A percentile compares a stretch with the other conserved stretches of the same genome.
Conservation (phyloP, 1,284 basidiomycete species). For the Thelephora terrestris region DNA sequence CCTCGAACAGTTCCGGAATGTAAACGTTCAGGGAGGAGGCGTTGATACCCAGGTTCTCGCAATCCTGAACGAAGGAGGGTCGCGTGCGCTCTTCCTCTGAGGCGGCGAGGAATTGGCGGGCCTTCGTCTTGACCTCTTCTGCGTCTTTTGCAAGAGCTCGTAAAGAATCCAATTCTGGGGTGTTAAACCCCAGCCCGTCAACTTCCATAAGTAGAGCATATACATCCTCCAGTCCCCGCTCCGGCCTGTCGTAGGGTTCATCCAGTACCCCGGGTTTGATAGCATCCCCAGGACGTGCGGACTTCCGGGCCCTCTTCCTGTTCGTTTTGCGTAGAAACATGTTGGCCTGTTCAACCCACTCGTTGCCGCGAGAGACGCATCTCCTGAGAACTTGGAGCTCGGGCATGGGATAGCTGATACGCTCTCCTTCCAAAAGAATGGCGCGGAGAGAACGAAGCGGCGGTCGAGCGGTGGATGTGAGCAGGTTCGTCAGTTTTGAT, state of each 20-base stretch:
- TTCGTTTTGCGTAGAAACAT: slow-evolving; percentile 63
- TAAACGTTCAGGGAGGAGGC: slow-evolving; percentile 71
- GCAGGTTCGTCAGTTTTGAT: slow-evolving; percentile 54
- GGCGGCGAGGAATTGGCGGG: slow-evolving; percentile 35
- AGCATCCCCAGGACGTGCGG: slow-evolving; percentile 13
- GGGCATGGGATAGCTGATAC: slow-evolving; percentile 64
- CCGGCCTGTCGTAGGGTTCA: slow-evolving; percentile 55
- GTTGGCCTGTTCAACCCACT: slow-evolving; percentile 77
- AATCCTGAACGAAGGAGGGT: slow-evolving; percentile 54
- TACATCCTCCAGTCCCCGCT: slow-evolving; percentile 58
- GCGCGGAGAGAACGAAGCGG: slow-evolving; percentile 67
- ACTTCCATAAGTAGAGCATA: slow-evolving; percentile 62
- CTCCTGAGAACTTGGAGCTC: slow-evolving; percentile 67
- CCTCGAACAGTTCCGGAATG: slow-evolving; percentile 61
- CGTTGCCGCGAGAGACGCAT: slow-evolving; percentile 72
- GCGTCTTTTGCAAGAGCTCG: slow-evolving; percentile 51
- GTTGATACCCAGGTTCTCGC: slow-evolving; percentile 57
- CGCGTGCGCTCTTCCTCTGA: slow-evolving; percentile 31
- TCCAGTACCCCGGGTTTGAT: slow-evolving; percentile 25
- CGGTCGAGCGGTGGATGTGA: slow-evolving; percentile 63
- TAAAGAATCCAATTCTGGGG: slow-evolving; percentile 57
- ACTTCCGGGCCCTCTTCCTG: slow-evolving; percentile 58
- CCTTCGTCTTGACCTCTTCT: slow-evolving; percentile 51
- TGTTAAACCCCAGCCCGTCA: slow-evolving; percentile 70
- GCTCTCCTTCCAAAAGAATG: slow-evolving; percentile 79